These are phyloP conservation scores for Calycina marina DNA, from an alignment of 2,329 filamentous ascomycete genomes.

Conservation along the genomic window DNA sequence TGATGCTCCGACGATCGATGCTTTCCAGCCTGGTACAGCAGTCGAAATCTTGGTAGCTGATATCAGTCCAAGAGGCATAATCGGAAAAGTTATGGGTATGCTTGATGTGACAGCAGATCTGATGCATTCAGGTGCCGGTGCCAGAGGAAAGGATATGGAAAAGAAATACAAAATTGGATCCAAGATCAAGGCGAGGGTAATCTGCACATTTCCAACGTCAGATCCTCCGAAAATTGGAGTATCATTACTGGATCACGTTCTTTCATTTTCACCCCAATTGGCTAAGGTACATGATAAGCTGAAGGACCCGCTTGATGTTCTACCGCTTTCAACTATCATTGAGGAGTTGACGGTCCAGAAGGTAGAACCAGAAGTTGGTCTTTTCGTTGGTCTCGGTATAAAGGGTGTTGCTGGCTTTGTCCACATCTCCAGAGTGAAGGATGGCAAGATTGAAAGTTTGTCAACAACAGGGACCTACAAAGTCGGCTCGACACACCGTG, in stretches of 20 bases:
- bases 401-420: conserved; percentile 68
- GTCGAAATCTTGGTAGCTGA: conserved; percentile 75
- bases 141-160: conserved; percentile 53
- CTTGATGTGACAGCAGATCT: conserved; percentile 83
- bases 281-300: conserved; percentile 30
- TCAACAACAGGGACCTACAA: conserved; percentile 68
- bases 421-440: conserved; percentile 84
- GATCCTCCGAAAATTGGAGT: conserved; percentile 76
- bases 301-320: conserved; percentile 37
- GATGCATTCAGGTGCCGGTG: conserved; percentile 70
- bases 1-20: conserved; percentile 74
- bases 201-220: conserved; percentile 71
- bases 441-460: conserved; percentile 75
- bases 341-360: conserved; percentile 66
- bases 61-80: conserved; percentile 57
- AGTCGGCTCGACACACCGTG: conserved; percentile 62
- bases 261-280: conserved; percentile 37
- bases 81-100: conserved; percentile 83
- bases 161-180: conserved; percentile 70
- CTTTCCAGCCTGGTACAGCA: conserved; percentile 82
- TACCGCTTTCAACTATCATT: conserved; percentile 62
- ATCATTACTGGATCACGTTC: conserved; percentile 74
- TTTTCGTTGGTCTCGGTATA: conserved; percentile 62
- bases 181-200: conserved; percentile 73
- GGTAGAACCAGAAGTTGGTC: conserved; percentile 65